Evolutionary conservation across 148 eudicot species (phyloP), one percentile per base, ranked within the genome.

Genomic region (Salicornia ramosissima): DNA sequence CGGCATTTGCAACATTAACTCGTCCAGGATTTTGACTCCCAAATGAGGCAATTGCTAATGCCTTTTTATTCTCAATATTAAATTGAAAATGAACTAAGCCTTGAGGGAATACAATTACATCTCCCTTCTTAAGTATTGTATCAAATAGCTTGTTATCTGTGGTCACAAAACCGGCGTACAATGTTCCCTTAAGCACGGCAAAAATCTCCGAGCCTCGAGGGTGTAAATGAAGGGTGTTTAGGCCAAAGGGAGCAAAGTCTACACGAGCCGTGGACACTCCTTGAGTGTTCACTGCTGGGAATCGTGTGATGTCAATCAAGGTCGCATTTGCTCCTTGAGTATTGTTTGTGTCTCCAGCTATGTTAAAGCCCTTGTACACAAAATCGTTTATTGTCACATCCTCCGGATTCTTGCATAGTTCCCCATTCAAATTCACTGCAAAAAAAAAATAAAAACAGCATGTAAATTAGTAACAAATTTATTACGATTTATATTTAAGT

Each of bases 221-320:
- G 59, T 76, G 79, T 45, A 65, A 54, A 26, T 76, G 79, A 5
- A 75, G 79, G 0, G 75, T 59, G 79, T 76, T 76, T 26, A 76
- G 42, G 1, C 79, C 79, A 11, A 30, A 45, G 7, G 75, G 71
- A n/a, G 67, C 74, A n/a, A 18, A 70, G 49, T 75, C 78, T 12
- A 75, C 57, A 5, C 72, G 70, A 1, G 64, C 74, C 30, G 69
- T 54, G 36, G 79, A 57, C 1, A 76, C 67, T 2, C 79, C 79
- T 14, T 18, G 71, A 31, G 79, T 76, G 79, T 76, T 76, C 1
- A 76, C 54, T 19, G 71, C 56, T 1, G 79, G 75, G 39, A 76
- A 50, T 34, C 18, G 24, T 5, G 26, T 39, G 30, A 42, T 43
- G 60, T 65, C 64, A 0, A 71, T 24, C 40, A 47, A 8, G 10